These are phyloP conservation scores for Fusarium tupiense DNA, from an alignment of 2,329 filamentous ascomycete species.

Conservation along the genomic window DNA sequence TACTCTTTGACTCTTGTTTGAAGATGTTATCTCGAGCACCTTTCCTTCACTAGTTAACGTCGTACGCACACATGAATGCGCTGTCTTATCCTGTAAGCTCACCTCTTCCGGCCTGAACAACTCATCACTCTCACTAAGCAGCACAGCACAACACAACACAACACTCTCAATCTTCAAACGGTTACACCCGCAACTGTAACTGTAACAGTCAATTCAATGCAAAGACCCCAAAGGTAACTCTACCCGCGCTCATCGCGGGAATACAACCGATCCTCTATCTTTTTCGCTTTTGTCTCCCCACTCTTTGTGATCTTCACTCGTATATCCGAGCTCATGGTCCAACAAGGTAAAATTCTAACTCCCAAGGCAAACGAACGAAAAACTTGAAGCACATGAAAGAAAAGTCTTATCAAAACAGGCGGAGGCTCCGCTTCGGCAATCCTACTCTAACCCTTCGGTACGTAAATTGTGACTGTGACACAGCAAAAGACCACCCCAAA, in stretches of 20 bases:
- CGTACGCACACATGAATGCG: not conserved
- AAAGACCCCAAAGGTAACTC: not conserved
- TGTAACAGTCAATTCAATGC: not conserved
- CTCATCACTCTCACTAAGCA: conserved; percentile 16
- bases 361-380: not conserved
- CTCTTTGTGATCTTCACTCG: conserved; percentile 18
- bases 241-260: conserved; percentile 4
- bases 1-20: conserved; percentile 5
- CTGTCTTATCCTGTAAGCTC: conserved; percentile 12
- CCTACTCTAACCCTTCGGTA: conserved; percentile 22
- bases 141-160: not conserved
- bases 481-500: conserved; percentile 5
- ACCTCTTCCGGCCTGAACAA: conserved; percentile 13
- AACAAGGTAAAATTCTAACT: conserved; percentile 15
- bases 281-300: conserved; percentile 13
- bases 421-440: conserved; percentile 33
- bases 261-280: not conserved
- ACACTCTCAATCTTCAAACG: not conserved
- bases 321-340: conserved; percentile 13
- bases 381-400: not conserved
- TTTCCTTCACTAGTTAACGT: not conserved
- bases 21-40: not conserved
- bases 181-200: conserved; percentile 16
- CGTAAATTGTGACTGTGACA: conserved; percentile 20
- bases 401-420: conserved; percentile 15